These are phyloP conservation scores for Fusarium devonianum DNA, from an alignment of 2,329 filamentous ascomycete species.

Conservation along the genomic window DNA sequence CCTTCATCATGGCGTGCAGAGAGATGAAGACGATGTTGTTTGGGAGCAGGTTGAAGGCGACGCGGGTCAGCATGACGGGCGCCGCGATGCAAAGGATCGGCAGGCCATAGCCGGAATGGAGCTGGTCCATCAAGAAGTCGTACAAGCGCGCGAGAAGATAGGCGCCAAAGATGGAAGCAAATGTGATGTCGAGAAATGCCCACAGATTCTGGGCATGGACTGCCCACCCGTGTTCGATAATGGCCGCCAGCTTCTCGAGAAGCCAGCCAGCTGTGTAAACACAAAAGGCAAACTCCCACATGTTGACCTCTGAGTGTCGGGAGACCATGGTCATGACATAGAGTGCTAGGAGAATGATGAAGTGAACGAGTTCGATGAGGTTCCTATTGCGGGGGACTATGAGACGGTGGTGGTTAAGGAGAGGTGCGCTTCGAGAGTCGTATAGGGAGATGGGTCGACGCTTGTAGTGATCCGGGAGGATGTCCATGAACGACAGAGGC, in stretches of 20 bases:
- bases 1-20: slow-evolving; percentile 75
- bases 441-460: slow-evolving; percentile 74
- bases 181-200: slow-evolving; percentile 77
- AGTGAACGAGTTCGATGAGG: slow-evolving; percentile 70
- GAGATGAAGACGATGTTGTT: slow-evolving; percentile 80
- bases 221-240: slow-evolving; percentile 70
- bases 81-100: slow-evolving; percentile 72
- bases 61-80: slow-evolving; percentile 72
- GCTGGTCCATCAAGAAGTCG: slow-evolving; percentile 56
- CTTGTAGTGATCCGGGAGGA: slow-evolving; percentile 77
- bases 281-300: slow-evolving; percentile 66
- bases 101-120: slow-evolving; percentile 63
- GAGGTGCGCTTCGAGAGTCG: slow-evolving; percentile 68
- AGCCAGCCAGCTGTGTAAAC: slow-evolving; percentile 73
- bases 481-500: slow-evolving; percentile 73
- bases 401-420: slow-evolving; percentile 75
- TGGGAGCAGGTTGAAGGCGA: slow-evolving; percentile 76
- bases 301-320: slow-evolving; percentile 57
- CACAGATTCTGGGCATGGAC: slow-evolving; percentile 78
- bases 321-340: slow-evolving; percentile 71
- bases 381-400: slow-evolving; percentile 74
- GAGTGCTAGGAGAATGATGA: slow-evolving; percentile 66
- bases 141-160: slow-evolving; percentile 69
- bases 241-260: slow-evolving; percentile 69
- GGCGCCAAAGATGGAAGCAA: slow-evolving; percentile 66